Base-by-base conservation (phyloP, 306 rosid species). In the Pyrus bretschneideri region DNA sequence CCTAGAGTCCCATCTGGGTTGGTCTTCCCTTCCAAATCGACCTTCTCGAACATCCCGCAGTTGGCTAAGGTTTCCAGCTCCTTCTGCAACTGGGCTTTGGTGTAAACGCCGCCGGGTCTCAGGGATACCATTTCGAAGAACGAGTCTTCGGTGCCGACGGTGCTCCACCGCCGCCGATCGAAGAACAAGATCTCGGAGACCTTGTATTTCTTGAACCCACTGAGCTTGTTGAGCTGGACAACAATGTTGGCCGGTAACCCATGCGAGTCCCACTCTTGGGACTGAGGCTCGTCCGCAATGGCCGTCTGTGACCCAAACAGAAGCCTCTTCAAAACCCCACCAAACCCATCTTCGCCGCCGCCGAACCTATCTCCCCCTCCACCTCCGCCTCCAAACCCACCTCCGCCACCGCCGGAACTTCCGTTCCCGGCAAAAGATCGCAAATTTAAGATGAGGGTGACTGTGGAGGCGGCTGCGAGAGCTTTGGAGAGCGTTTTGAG, bases 1-100 rank as follows among this genome's bases (percentile, higher is more conserved):
- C 81, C 92, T 1, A 95, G 18, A 3, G 91, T 82, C 22, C 99
- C 99, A 65, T 95, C 97, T 0, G 97, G 55, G n/a, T 91, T 92
- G 6, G 99, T 90, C 69, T 90, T 92, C 64, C 97, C 97, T 73
- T 95, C 97, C 84, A 95, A 62, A 70, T 95, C 97, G 11, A 95
- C 99, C 85, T 92, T 95, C 87, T 92, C 97, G 76, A 95, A 95
- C 99, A 95, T 95, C 54, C 99, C 99, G 57, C 97, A 92, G n/a
- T 89, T 86, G 5, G 92, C 92, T 0, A 95, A 84, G 23, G 83
- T 76, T 61, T 95, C 99, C 3, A 95, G 88, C 88, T 95, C 97
- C 69, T 90, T 95, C 86, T 89, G 97, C 22, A 95, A 91, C 79
- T 92, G 99, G 0, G 97, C 85, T 78, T 86, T 95, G 9, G 97